Percentiles rank a stretch among this genome's conserved stretches.
Conservation (phyloP, 129 eudicot genomes). For the Helianthus tuberosus region DNA sequence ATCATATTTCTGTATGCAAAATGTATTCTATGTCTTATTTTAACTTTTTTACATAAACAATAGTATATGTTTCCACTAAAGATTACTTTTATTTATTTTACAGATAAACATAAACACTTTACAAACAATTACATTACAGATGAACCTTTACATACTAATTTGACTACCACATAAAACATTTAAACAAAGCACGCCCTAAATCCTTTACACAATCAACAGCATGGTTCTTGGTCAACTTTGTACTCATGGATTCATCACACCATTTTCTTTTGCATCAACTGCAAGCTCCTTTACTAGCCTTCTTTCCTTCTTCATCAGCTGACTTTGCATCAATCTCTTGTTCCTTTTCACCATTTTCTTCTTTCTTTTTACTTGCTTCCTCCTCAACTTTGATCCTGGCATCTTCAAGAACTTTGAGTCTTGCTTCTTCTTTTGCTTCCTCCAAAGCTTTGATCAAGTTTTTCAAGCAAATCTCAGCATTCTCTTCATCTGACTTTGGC, state of each 20-base stretch:
- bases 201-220: background rate
- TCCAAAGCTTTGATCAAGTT: slow-evolving; percentile 47
- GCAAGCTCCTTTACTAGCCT: background rate
- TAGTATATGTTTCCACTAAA: no score
- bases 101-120: no score
- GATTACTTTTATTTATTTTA: no score
- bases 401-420: slow-evolving; percentile 42
- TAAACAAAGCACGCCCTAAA: no score
- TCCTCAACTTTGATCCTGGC: slow-evolving; percentile 35
- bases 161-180: no score
- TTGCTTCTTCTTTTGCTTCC: slow-evolving; percentile 46
- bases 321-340: slow-evolving; percentile 11
- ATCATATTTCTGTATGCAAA: no score
- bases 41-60: no score
- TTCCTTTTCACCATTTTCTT: slow-evolving; percentile 3
- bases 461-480: slow-evolving; percentile 36
- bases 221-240: background rate
- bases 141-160: no score
- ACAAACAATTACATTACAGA: no score
- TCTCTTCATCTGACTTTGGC: slow-evolving; percentile 52
- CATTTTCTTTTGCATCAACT: slow-evolving; percentile 21
- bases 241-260: slow-evolving; percentile 5
- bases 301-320: slow-evolving; percentile 1
- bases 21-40: no score
- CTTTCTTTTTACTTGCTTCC: background rate